Evolutionary conservation across 108 stramenopile genomes (phyloP).

Genomic region (Aurantiochytrium sp.): DNA sequence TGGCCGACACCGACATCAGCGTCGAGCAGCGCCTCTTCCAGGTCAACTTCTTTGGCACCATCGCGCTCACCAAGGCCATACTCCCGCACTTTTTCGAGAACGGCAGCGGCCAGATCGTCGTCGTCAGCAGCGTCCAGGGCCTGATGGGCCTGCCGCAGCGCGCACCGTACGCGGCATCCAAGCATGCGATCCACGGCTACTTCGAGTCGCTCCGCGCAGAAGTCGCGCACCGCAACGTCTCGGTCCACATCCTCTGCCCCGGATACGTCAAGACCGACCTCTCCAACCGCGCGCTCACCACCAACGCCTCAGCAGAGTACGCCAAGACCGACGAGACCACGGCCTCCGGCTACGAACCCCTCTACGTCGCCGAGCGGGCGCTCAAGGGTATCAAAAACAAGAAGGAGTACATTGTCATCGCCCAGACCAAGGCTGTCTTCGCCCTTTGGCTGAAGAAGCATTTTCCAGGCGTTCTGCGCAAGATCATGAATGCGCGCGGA

Average conservation of each 20-base stretch:
- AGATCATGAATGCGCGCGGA: neutral
- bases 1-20: slow-evolving; percentile 2
- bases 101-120: neutral
- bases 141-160: slow-evolving; percentile 11
- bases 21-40: neutral
- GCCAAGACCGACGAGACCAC: neutral
- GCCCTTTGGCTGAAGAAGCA: neutral
- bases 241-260: slow-evolving; percentile 10
- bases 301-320: neutral
- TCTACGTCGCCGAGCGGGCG: neutral
- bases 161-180: slow-evolving; percentile 8
- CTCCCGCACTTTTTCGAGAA: neutral
- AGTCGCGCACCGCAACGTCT: neutral
- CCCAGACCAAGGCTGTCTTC: neutral
- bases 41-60: neutral
- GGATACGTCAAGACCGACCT: slow-evolving; percentile 21
- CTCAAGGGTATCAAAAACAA: neutral
- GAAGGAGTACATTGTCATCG: neutral
- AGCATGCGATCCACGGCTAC: slow-evolving; percentile 36
- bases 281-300: slow-evolving; percentile 12
- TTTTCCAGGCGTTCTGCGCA: neutral
- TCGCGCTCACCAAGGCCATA: neutral
- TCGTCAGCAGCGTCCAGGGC: slow-evolving; percentile 9
- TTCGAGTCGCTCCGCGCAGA: slow-evolving; percentile 36
- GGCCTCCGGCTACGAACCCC: neutral